A percentile compares a stretch with the other conserved stretches of the same genome.
phyloP scores from a whole-genome alignment of 495 filamentous ascomycete genomes.

The Hypoxylon lienhwacheense region DNA sequence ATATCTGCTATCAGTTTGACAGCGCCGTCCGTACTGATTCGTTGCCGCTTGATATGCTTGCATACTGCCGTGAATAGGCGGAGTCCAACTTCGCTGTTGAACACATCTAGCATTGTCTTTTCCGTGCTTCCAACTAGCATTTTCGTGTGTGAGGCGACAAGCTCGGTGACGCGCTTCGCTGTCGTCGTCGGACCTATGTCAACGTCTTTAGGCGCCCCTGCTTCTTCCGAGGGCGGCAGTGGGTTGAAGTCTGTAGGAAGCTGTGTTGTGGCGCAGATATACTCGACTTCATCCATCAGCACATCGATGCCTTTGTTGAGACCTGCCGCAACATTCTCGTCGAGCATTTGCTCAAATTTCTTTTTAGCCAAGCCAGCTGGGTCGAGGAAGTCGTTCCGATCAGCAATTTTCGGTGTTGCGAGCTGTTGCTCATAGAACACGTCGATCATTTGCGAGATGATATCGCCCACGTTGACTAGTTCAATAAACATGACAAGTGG shows the following conservation, averaged over 20 bases:
- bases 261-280: constrained; percentile 87
- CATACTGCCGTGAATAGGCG: constrained; percentile 86
- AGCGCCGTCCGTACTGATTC: constrained; percentile 85
- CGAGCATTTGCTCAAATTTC: constrained; percentile 97
- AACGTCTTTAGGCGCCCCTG: constrained; percentile 35
- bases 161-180: constrained; percentile 75
- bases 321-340: constrained; percentile 93
- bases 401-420: constrained; percentile 75
- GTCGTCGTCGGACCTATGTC: constrained; percentile 84
- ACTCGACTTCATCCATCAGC: constrained; percentile 97
- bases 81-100: constrained; percentile 96
- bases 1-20: constrained; percentile 95
- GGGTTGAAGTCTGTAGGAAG: constrained; percentile 90
- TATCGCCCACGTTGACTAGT: constrained; percentile 95
- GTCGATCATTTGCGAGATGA: constrained; percentile 99
- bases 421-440: constrained; percentile 98
- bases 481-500: constrained; percentile 96
- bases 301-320: constrained; percentile 98
- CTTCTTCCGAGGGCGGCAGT: constrained; percentile 21
- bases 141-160: constrained; percentile 82
- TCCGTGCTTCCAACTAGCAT: constrained; percentile 94
- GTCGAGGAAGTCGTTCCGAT: constrained; percentile 92
- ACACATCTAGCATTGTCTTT: constrained; percentile 96
- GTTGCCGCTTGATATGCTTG: constrained; percentile 96
- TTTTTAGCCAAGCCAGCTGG: constrained; percentile 93